Evolutionary conservation across 768 basidiomycete genomes (phyloP).

Genomic region (Mrakia hoshinonis): DNA sequence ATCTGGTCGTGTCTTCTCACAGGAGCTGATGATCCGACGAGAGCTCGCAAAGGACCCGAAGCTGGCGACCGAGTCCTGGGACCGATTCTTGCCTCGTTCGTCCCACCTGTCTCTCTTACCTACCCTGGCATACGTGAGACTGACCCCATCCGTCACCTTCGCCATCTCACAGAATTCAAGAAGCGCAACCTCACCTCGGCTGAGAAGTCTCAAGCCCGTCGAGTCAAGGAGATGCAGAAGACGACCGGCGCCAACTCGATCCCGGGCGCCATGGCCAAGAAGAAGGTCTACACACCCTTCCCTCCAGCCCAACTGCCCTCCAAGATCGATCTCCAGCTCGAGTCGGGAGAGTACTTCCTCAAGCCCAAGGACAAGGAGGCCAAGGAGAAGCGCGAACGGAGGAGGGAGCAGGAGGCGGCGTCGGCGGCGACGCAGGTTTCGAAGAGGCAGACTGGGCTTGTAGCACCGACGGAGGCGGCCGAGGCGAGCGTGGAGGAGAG

Average conservation of each 20-base stretch:
- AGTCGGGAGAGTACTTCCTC: conserved; percentile 97
- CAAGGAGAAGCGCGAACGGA: conserved; percentile 59
- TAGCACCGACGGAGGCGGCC: conserved; percentile 72
- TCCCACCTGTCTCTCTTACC: not conserved
- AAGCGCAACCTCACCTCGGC: conserved; percentile 86
- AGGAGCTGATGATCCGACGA: conserved; percentile 98
- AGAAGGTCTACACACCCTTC: conserved; percentile 97
- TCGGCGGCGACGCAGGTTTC: conserved; percentile 60
- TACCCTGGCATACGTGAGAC: not conserved
- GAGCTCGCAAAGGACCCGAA: conserved; percentile 98
- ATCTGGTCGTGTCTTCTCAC: not conserved
- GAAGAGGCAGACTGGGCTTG: conserved; percentile 76
- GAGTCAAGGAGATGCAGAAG: conserved; percentile 42
- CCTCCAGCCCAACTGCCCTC: conserved; percentile 87
- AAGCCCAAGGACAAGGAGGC: conserved; percentile 78
- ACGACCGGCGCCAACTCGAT: not conserved
- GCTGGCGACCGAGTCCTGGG: conserved; percentile 87
- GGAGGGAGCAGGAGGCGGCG: conserved; percentile 74
- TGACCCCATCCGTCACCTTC: not conserved
- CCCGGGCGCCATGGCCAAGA: conserved; percentile 50
- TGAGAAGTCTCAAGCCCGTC: conserved; percentile 86
- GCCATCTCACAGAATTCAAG: conserved; percentile 55
- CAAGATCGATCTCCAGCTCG: conserved; percentile 91
- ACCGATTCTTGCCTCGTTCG: conserved; percentile 76
- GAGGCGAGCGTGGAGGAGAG: conserved; percentile 48